phyloP scores from a whole-genome alignment of 1,284 basidiomycete genomes.

The Leccinum brunneo-olivaceum region DNA sequence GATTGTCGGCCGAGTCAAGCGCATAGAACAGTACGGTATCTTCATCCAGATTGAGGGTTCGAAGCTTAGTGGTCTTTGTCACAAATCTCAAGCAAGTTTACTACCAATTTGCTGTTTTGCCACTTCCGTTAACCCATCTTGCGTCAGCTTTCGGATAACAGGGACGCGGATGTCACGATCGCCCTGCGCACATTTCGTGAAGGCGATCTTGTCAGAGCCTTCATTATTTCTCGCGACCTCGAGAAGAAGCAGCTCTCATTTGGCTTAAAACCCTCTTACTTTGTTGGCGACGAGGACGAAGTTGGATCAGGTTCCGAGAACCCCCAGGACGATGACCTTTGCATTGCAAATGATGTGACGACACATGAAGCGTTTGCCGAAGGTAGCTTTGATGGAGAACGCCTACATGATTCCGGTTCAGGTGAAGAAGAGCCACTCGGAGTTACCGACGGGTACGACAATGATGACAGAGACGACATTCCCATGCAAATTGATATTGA shows the following conservation, averaged over 20 bases:
- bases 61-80: constrained; percentile 86
- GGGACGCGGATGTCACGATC: constrained; percentile 68
- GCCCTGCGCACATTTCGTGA: constrained; percentile 81
- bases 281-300: constrained; percentile 42
- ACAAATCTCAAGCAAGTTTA: constrained; percentile 82
- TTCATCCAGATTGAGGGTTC: constrained; percentile 86
- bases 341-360: constrained; percentile 23
- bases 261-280: constrained; percentile 87
- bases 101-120: not conserved
- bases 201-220: constrained; percentile 81
- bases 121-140: constrained; percentile 1
- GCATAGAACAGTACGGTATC: constrained; percentile 83
- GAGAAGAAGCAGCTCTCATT: constrained; percentile 81
- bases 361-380: constrained; percentile 20
- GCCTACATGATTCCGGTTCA: constrained; percentile 6
- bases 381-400: constrained; percentile 21
- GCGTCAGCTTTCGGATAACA: constrained; percentile 77
- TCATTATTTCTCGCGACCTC: constrained; percentile 66
- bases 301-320: constrained; percentile 16
- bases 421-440: constrained; percentile 25
- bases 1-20: constrained; percentile 68
- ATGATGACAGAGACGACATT: constrained; percentile 34
- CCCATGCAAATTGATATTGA: constrained; percentile 44
- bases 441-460: constrained; percentile 20
- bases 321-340: constrained; percentile 24